Percentiles rank a stretch among this genome's conserved stretches.
These are phyloP conservation scores for Exophiala dermatitidis DNA, from an alignment of 2,329 filamentous ascomycete species.

Conservation along the genomic window DNA sequence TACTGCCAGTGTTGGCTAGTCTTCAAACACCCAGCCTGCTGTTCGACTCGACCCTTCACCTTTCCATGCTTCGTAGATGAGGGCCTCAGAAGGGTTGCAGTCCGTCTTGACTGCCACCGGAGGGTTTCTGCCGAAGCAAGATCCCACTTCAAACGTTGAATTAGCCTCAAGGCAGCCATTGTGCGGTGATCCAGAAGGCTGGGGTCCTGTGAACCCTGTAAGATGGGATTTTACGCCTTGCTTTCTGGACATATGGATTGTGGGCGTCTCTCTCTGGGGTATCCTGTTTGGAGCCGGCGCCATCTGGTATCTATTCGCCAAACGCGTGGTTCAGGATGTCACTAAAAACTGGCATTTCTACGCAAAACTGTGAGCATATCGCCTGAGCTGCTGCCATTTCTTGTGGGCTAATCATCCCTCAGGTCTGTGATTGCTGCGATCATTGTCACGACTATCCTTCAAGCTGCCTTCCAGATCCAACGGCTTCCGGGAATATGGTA, in stretches of 20 bases:
- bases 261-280: conserved; percentile 69
- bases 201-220: conserved; percentile 82
- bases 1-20: neutral
- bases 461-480: conserved; percentile 69
- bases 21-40: neutral
- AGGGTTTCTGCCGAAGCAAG: conserved; percentile 4
- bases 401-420: conserved; percentile 15
- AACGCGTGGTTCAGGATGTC: conserved; percentile 59
- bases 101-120: conserved; percentile 20
- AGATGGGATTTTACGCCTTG: conserved; percentile 95
- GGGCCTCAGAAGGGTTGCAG: conserved; percentile 16
- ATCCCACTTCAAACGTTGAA: neutral
- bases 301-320: conserved; percentile 69
- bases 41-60: neutral
- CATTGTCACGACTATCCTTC: conserved; percentile 59
- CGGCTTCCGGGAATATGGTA: conserved; percentile 63
- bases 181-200: conserved; percentile 85
- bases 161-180: conserved; percentile 52
- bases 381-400: neutral
- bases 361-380: conserved; percentile 65
- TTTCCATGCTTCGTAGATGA: conserved; percentile 19
- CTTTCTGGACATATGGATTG: conserved; percentile 88
- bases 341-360: conserved; percentile 89
- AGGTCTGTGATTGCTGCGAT: conserved; percentile 60
- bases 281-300: conserved; percentile 69